Evolutionary conservation across 2,329 filamentous ascomycete genomes (phyloP).

Genomic region (Colletotrichum aenigma): DNA sequence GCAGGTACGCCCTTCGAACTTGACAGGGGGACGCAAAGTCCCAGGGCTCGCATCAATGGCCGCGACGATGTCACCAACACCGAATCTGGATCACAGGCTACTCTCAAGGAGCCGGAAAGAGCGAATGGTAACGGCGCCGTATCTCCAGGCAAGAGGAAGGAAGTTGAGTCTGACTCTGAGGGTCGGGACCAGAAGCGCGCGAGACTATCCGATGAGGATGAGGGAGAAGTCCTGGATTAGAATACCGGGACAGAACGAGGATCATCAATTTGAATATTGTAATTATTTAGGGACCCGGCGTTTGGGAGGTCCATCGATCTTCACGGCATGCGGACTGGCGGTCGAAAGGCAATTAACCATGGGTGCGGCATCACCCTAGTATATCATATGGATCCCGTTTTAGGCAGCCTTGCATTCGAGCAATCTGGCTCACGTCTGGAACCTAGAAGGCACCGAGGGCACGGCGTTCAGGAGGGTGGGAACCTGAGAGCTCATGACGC

Average conservation of each 20-base stretch:
- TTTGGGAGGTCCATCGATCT: background rate
- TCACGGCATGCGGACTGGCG: background rate
- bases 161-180: constrained; percentile 38
- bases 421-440: background rate
- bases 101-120: constrained; percentile 25
- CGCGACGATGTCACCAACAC: constrained; percentile 34
- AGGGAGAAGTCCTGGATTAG: constrained; percentile 44
- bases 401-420: background rate
- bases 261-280: background rate
- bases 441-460: background rate
- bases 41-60: constrained; percentile 43
- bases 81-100: constrained; percentile 39
- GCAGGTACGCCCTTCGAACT: constrained; percentile 53
- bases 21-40: constrained; percentile 55
- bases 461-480: background rate
- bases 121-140: constrained; percentile 31
- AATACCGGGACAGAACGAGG: background rate
- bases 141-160: constrained; percentile 49
- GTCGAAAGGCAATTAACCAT: background rate
- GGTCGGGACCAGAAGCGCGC: constrained; percentile 47
- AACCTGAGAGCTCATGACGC: background rate
- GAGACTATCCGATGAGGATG: constrained; percentile 49
- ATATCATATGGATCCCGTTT: background rate
- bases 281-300: constrained; percentile 9
- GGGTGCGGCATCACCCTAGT: background rate